Evolutionary conservation across 345 rosid species (phyloP).

Genomic region (Citrus inodora): DNA sequence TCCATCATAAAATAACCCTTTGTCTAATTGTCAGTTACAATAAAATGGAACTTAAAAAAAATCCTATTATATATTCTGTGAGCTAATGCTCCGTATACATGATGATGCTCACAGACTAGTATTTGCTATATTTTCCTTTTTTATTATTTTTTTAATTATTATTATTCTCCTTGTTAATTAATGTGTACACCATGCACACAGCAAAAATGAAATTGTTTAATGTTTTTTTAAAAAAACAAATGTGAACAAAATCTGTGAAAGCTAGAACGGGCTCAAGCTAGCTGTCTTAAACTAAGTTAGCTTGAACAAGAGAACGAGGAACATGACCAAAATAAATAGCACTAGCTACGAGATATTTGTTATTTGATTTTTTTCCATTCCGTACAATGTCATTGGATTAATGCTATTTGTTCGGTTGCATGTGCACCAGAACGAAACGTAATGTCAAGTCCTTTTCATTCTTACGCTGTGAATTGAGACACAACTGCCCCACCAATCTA

Average conservation of each 20-base stretch:
- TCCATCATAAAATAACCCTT: no score
- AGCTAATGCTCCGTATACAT: not conserved
- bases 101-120: not conserved
- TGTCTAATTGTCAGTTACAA: no score
- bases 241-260: not conserved
- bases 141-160: no score
- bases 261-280: no score
- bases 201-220: no score
- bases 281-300: not conserved
- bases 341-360: no score
- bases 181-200: no score
- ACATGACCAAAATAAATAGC: not conserved
- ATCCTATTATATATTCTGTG: no score
- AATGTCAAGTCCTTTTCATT: not conserved
- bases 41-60: no score
- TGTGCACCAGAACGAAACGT: not conserved
- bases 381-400: not conserved
- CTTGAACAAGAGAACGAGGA: not conserved
- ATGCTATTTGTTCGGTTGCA: not conserved
- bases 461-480: not conserved
- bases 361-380: no score
- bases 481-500: slow-evolving; percentile 4
- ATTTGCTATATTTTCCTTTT: no score
- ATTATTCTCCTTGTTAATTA: no score
- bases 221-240: not conserved